Conservation (phyloP, 2,329 filamentous ascomycete genomes). For the Bipolaris sorokiniana region DNA sequence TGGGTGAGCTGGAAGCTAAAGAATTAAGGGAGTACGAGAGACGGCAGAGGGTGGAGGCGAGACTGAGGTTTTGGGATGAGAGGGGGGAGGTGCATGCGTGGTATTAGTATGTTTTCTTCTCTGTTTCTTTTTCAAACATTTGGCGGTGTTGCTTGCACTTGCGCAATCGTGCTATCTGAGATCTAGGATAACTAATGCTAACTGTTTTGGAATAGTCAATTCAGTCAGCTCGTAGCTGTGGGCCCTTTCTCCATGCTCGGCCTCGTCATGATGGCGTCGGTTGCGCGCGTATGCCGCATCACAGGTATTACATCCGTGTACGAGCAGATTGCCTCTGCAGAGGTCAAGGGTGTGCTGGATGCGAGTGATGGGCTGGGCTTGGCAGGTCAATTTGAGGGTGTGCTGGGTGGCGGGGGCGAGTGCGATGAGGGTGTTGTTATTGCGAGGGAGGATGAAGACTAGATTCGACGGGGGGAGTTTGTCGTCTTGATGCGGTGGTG, state of each 20-base stretch:
- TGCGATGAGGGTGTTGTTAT: constrained; percentile 39
- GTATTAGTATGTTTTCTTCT: constrained; percentile 43
- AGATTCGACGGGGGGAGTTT: neutral
- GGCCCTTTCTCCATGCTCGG: constrained; percentile 55
- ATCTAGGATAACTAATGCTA: constrained; percentile 1
- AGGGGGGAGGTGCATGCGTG: constrained; percentile 39
- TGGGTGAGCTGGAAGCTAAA: constrained; percentile 37
- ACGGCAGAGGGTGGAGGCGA: constrained; percentile 33
- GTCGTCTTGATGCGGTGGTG: neutral
- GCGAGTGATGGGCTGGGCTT: constrained; percentile 51
- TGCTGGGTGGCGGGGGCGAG: constrained; percentile 38
- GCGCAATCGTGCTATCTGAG: too few relatives aligned
- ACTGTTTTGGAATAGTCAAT: constrained; percentile 38
- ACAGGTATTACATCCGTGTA: constrained; percentile 51
- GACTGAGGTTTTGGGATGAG: constrained; percentile 50
- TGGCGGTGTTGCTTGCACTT: neutral
- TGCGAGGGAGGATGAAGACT: constrained; percentile 25
- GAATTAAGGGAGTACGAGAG: constrained; percentile 18
- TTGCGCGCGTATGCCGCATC: constrained; percentile 51
- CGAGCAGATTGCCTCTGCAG: constrained; percentile 51
- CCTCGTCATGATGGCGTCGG: constrained; percentile 51
- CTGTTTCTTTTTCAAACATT: neutral
- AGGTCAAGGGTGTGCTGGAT: constrained; percentile 52
- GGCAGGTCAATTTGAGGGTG: constrained; percentile 38
- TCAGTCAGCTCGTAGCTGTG: constrained; percentile 54